Evolutionary conservation across 73 alveolate genomes (phyloP), one percentile per base, ranked within the genome.

Genomic region (Blepharisma japonicum): DNA sequence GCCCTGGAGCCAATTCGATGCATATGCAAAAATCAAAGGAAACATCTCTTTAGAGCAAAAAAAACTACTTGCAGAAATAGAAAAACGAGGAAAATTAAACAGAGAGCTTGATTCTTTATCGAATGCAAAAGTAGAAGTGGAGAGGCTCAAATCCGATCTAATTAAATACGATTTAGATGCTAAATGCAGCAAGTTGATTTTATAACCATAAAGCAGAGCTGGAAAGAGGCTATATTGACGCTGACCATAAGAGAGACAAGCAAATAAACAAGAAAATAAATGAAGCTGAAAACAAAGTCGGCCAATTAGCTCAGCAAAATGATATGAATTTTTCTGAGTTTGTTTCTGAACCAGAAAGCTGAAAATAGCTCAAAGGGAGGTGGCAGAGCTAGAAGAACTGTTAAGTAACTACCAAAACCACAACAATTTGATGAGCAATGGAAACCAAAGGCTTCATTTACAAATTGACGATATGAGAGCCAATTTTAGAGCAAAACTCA

Each of bases 351-450:
- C 89, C 1, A 86, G 89, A 86, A 83, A 96, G 77, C 87, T 94
- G 71, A 96, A 95, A 82, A 92, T 85, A 48, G 91, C 95, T 32
- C 88, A 95, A 11, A 80, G 99, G 67, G 92, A 94, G 80, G 86
- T 96, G 6, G 96, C 91, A 71, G 98, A 96, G 83, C 90, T 92
- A 56, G 97, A 95, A 21, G 99, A 94, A 68, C 97, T 93, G 71
- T 68, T 90, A 68, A 92, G 87, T 45, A 96, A 91, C 42, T 20
- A 8, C 18, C 74, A 61, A 25, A 9, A 25, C 23, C 14, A 25
- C 2, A 48, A 61, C 18, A 25, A 14, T 14, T 39, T 8, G 11
- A 11, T 61, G 11, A 8, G 80, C 89, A 32, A 95, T 88, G 86
- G 93, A 86, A 83, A 81, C 86, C 27, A 80, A 86, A 71, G 81